These are phyloP conservation scores for Amphicarpaea edgeworthii DNA, from an alignment of 306 rosid genomes.

Conservation along the genomic window DNA sequence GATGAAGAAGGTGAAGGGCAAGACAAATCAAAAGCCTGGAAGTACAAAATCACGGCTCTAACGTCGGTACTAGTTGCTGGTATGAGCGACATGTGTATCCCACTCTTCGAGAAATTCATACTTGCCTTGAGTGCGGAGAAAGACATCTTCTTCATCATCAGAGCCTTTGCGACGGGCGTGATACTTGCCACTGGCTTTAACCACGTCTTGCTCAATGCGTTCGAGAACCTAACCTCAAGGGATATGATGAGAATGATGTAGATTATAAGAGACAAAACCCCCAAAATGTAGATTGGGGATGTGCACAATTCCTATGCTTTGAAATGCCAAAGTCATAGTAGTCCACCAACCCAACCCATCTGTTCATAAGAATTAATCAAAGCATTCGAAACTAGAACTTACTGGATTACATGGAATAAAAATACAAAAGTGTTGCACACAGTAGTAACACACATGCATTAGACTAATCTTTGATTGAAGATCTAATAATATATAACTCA, in stretches of 20 bases:
- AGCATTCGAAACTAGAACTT: too few relatives aligned
- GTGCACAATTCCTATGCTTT: conserved; percentile 31
- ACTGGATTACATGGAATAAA: too few relatives aligned
- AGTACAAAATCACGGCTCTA: conserved; percentile 61
- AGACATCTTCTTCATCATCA: conserved; percentile 62
- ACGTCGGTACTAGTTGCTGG: conserved; percentile 62
- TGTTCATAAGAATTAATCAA: too few relatives aligned
- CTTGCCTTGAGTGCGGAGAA: conserved; percentile 68
- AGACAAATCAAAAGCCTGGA: conserved; percentile 47
- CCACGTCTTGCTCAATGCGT: conserved; percentile 83
- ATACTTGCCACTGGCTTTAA: conserved; percentile 80
- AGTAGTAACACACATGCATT: too few relatives aligned
- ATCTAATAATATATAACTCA: too few relatives aligned
- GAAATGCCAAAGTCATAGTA: conserved; percentile 20
- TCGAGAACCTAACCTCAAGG: conserved; percentile 48
- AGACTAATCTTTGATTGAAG: too few relatives aligned
- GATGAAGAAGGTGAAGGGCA: background rate
- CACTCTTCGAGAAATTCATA: conserved; percentile 62
- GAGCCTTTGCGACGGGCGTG: conserved; percentile 85
- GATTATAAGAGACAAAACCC: conserved; percentile 21
- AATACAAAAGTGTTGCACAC: too few relatives aligned
- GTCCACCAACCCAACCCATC: conserved; percentile 2
- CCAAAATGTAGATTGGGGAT: conserved; percentile 30
- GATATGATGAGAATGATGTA: background rate
- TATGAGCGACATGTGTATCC: conserved; percentile 66